Percentiles rank a stretch among this genome's conserved stretches.
phyloP scores from a whole-genome alignment of 768 basidiomycete genomes.

The Russula sp. region DNA sequence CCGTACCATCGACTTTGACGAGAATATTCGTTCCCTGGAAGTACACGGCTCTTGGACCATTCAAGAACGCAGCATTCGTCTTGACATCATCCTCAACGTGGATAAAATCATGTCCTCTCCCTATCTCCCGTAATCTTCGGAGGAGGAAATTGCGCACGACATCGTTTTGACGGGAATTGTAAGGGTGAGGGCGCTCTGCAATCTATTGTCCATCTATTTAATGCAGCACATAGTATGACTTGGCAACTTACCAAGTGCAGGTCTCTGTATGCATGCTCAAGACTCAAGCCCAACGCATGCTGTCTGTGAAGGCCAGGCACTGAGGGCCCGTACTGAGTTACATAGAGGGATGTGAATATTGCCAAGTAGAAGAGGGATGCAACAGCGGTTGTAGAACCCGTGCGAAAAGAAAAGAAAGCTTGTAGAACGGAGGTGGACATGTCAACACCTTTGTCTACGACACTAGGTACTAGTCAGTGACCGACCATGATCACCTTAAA shows the following conservation, averaged over 20 bases:
- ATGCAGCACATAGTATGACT: neutral
- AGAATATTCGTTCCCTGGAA: slow-evolving; percentile 66
- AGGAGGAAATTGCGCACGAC: slow-evolving; percentile 56
- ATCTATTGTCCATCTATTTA: slow-evolving; percentile 37
- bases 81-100: slow-evolving; percentile 45
- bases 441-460: neutral
- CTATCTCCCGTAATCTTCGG: slow-evolving; percentile 44
- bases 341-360: slow-evolving; percentile 14
- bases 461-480: too few relatives aligned
- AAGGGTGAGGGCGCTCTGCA: slow-evolving; percentile 66
- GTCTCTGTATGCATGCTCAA: slow-evolving; percentile 53
- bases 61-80: slow-evolving; percentile 44
- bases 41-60: slow-evolving; percentile 34
- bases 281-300: slow-evolving; percentile 37
- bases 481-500: too few relatives aligned
- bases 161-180: slow-evolving; percentile 73
- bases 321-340: slow-evolving; percentile 9
- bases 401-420: slow-evolving; percentile 12
- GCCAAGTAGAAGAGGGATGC: slow-evolving; percentile 14
- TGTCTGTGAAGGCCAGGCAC: slow-evolving; percentile 33
- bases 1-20: slow-evolving; percentile 54
- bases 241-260: slow-evolving; percentile 41
- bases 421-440: neutral
- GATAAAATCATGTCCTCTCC: slow-evolving; percentile 40
- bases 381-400: slow-evolving; percentile 10